phyloP scores from a whole-genome alignment of 441 rosid genomes.

The Aquilaria agallochum region DNA sequence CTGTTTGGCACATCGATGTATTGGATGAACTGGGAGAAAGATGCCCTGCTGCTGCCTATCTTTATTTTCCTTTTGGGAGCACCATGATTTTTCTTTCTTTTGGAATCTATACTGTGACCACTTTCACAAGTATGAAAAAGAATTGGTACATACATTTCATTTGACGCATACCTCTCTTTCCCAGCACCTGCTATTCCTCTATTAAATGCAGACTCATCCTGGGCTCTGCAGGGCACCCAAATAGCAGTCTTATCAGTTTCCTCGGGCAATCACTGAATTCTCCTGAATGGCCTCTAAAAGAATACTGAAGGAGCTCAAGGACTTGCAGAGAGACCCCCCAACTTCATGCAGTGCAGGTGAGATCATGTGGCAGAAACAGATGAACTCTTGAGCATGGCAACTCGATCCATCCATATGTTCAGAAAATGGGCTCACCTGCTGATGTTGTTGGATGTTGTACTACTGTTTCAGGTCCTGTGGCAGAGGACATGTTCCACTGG shows the following conservation, averaged over 20 bases:
- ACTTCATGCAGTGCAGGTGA: conserved; percentile 69
- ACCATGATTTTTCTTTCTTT: conserved; percentile 9
- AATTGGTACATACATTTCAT: conserved; percentile 22
- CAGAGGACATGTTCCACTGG: conserved; percentile 61
- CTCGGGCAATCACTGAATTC: not conserved
- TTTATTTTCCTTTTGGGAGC: conserved; percentile 15
- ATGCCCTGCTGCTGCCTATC: not conserved
- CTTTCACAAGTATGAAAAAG: conserved; percentile 28
- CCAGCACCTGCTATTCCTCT: conserved; percentile 22
- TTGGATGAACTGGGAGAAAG: not conserved
- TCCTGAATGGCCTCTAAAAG: conserved; percentile 48
- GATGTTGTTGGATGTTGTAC: not conserved
- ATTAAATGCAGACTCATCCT: conserved; percentile 36
- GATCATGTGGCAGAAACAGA: not conserved
- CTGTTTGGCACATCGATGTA: conserved; percentile 2
- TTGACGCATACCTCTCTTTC: conserved; percentile 10
- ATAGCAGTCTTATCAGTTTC: not conserved
- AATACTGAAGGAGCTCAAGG: conserved; percentile 60
- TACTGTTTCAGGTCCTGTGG: conserved; percentile 38
- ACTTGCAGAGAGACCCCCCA: conserved; percentile 66
- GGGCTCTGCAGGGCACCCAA: conserved; percentile 8
- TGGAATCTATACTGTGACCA: conserved; percentile 51
- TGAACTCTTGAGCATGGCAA: not conserved
- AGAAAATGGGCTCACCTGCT: not conserved
- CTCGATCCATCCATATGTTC: not conserved